Evolutionary conservation across 169 alveolate species (phyloP).

Genomic region (Eimeria sp.): DNA sequence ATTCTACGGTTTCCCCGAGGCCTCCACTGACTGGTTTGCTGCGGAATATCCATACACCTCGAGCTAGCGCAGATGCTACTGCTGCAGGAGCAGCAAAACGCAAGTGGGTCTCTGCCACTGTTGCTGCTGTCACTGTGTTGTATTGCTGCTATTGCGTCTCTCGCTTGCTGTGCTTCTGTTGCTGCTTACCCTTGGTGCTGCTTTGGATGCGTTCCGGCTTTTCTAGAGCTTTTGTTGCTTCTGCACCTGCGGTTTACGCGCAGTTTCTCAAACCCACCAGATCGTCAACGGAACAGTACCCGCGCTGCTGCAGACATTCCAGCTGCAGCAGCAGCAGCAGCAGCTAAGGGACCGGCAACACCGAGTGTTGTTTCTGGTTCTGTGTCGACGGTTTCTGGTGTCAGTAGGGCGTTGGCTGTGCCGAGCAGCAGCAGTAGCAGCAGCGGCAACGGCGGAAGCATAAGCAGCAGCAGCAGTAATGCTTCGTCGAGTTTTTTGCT

Average conservation of each 20-base stretch:
- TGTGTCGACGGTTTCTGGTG: background rate
- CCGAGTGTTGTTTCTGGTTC: background rate
- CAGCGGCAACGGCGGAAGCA: too few relatives aligned
- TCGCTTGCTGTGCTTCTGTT: background rate
- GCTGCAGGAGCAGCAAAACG: slow-evolving; percentile 44
- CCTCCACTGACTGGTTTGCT: background rate
- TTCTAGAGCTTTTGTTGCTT: background rate
- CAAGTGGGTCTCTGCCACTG: background rate
- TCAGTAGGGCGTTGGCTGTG: background rate
- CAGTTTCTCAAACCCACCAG: background rate
- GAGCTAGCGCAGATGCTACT: background rate
- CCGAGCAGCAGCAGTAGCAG: background rate
- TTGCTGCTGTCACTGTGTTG: slow-evolving; percentile 23
- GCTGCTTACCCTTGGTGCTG: background rate
- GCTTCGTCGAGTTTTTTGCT: background rate
- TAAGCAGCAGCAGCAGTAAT: slow-evolving; percentile 41
- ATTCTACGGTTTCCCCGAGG: background rate
- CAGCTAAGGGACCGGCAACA: slow-evolving; percentile 2
- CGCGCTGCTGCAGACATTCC: slow-evolving; percentile 7
- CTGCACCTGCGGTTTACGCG: background rate
- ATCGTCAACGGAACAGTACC: background rate
- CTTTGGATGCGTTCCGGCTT: too few relatives aligned
- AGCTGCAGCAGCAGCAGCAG: slow-evolving; percentile 51
- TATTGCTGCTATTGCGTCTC: background rate
- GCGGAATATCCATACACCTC: background rate